Evolutionary conservation across 2,329 filamentous ascomycete species (phyloP), one percentile per base, ranked within the genome.

Genomic region (Fusarium dlaminii): DNA sequence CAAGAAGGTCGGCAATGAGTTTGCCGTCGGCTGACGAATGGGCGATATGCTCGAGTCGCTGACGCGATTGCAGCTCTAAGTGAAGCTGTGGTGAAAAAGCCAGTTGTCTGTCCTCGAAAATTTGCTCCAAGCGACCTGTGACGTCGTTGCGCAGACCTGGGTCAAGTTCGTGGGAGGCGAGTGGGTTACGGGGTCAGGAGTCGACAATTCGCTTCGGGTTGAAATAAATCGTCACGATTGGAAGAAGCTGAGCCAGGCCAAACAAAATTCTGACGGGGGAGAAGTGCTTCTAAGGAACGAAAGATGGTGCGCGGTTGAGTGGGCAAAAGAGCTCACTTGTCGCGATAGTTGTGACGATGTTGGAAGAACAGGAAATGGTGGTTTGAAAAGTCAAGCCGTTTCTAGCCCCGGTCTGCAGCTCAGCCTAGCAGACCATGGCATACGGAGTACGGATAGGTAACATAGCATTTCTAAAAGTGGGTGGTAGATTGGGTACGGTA

Each of bases 381-480:
- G 71, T 74, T 75, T 49, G 74, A 75, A 77, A 77, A 77, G 68
- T 66, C 65, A 62, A 70, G 68, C 62, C 68, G 63, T 63, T 55
- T 63, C 59, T 57, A 63, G 64, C 66, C 63, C 68, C 55, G 49
- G 60, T 45, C 49, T 52, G 22, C 45, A 66, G 60, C 36, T 42
- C 63, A 66, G 37, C 36, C 49, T 56, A 59, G 40, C 42, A 32
- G 29, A 42, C 29, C 27, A 42, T 32, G 30, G 14, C 46, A 49
- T 29, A 43, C 34, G n/a, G n/a, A n/a, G n/a, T n/a, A n/a, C n/a
- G n/a, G n/a, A 14, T 32, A 32, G 32, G 32, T 20, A 39, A 20
- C 48, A 29, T 40, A 70, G 60, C 70, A 77, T 77, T 77, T 74
- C 70, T 73, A 72, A 77, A 73, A 71, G 73, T 71, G 75, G 75